phyloP scores from a whole-genome alignment of 768 basidiomycete species.

The Russula earlei region DNA sequence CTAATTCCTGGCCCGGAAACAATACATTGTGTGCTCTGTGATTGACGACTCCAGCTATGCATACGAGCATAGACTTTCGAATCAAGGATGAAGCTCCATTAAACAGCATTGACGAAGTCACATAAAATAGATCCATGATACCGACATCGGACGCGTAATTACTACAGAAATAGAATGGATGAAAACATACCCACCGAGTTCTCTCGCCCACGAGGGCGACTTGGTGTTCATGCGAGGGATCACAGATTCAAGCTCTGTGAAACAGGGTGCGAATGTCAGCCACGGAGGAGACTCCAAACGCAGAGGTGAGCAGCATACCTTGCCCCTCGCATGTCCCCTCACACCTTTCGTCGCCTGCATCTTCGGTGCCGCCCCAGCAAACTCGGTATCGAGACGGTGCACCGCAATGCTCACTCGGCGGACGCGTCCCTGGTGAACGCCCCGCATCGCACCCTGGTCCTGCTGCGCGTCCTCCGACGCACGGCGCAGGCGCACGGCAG shows the following conservation, averaged over 20 bases:
- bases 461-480: not conserved
- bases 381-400: not conserved
- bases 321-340: conserved; percentile 7
- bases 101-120: too few species aligned
- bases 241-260: conserved; percentile 7
- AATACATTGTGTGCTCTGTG: too few species aligned
- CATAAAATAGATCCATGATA: too few species aligned
- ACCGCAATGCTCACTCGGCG: conserved; percentile 9
- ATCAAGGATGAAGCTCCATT: too few species aligned
- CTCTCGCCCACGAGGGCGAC: not conserved
- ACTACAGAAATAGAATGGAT: too few species aligned
- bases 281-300: too few species aligned
- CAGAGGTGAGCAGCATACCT: not conserved
- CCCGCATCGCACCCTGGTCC: not conserved
- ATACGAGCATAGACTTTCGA: too few species aligned
- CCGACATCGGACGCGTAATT: too few species aligned
- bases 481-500: not conserved
- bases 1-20: too few species aligned
- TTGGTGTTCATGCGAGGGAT: not conserved
- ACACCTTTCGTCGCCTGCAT: not conserved
- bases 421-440: not conserved
- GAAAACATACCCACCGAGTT: not conserved
- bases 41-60: too few species aligned
- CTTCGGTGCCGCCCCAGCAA: not conserved
- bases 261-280: not conserved